A percentile compares a stretch with the other conserved stretches of the same genome.
Evolutionary conservation across 1,284 basidiomycete species (phyloP).

Genomic region (Puccinia hordei): DNA sequence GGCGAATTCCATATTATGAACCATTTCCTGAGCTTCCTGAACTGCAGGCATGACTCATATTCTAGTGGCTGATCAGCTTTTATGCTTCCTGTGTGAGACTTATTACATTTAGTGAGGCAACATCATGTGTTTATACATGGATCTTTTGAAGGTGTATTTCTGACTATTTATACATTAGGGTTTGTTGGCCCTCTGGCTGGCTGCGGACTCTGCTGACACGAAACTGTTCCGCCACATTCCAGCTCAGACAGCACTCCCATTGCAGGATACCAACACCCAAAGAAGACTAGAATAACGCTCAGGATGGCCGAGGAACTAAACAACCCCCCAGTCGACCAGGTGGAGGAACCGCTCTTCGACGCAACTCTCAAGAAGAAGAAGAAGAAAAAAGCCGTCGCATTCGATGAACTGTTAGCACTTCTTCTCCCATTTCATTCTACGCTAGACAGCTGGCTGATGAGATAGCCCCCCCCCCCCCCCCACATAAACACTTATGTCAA

Average conservation of each 20-base stretch:
- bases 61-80: too few relatives aligned
- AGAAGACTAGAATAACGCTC: background rate
- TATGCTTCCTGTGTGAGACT: too few relatives aligned
- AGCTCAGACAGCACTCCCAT: background rate
- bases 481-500: background rate
- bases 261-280: background rate
- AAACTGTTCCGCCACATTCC: background rate
- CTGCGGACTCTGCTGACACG: too few relatives aligned
- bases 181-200: too few relatives aligned
- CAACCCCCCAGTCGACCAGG: conserved; percentile 8
- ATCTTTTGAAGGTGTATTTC: too few relatives aligned
- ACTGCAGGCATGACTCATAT: too few relatives aligned
- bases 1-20: too few relatives aligned
- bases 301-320: conserved; percentile 41
- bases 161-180: too few relatives aligned
- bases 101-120: too few relatives aligned
- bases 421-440: background rate
- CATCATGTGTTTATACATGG: too few relatives aligned
- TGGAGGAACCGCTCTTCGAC: conserved; percentile 77
- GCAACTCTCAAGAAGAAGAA: conserved; percentile 74
- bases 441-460: background rate
- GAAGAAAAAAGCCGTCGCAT: conserved; percentile 75
- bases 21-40: too few relatives aligned
- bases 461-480: too few relatives aligned
- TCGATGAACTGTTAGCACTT: conserved; percentile 73